These are phyloP conservation scores for Lecanicillium sp. DNA, from an alignment of 2,329 filamentous ascomycete species.

Conservation along the genomic window DNA sequence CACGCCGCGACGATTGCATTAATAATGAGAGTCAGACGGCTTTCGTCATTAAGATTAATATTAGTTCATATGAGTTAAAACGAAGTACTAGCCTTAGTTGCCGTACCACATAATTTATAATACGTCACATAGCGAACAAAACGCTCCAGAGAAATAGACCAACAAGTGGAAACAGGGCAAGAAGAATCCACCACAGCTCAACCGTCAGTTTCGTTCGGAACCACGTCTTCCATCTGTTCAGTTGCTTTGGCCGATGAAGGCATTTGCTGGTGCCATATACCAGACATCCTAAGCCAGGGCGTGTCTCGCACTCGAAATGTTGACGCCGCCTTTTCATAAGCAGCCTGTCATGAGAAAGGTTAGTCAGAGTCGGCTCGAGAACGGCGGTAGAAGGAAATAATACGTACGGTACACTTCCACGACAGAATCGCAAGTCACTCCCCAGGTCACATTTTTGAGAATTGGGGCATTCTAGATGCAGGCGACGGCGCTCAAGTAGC, in stretches of 20 bases:
- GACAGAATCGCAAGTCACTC: conserved; percentile 52
- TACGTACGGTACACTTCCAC: conserved; percentile 50
- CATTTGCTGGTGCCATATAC: conserved; percentile 44
- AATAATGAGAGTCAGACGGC: too few relatives aligned
- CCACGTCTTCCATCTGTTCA: conserved; percentile 36
- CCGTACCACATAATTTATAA: too few relatives aligned
- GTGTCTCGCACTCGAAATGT: conserved; percentile 53
- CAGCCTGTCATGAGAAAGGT: conserved; percentile 26
- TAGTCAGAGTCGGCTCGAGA: neutral
- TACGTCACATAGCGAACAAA: too few relatives aligned
- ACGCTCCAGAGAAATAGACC: conserved; percentile 23
- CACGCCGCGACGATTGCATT: too few relatives aligned
- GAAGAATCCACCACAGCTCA: conserved; percentile 41
- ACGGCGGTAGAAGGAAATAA: neutral
- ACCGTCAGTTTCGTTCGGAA: conserved; percentile 35
- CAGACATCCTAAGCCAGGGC: conserved; percentile 48
- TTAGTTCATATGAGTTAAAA: too few relatives aligned
- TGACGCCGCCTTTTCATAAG: conserved; percentile 52
- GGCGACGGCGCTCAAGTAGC: conserved; percentile 55
- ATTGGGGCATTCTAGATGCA: conserved; percentile 60
- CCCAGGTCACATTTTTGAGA: conserved; percentile 48
- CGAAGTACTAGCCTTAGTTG: too few relatives aligned
- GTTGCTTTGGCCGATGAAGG: conserved; percentile 32
- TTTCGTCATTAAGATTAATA: too few relatives aligned
- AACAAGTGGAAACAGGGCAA: conserved; percentile 34